Evolutionary conservation across 257 asterid species (phyloP), one percentile per base, ranked within the genome.

Genomic region (Gynochthodes officinalis): DNA sequence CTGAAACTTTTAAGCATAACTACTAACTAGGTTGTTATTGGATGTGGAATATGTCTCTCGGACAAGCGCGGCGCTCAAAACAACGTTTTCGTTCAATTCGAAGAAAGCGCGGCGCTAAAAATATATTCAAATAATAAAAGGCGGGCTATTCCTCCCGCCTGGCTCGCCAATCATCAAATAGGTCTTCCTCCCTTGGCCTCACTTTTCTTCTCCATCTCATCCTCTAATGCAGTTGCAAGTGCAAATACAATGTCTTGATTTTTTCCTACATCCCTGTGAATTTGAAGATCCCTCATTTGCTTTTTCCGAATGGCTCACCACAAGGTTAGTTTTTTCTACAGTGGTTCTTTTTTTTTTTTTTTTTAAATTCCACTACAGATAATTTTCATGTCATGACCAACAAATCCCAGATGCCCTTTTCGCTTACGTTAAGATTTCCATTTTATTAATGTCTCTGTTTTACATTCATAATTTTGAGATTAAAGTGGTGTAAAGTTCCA

Each of bases 71-170:
- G n/a, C n/a, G n/a, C n/a, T n/a, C n/a, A n/a, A n/a, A n/a, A n/a
- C 32, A 33, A 59, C 40, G 64, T 28, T 59, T 59, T 28, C 37
- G 64, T 58, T 27, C 66, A 30, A 23, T 63, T 43, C 42, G 30
- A 18, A 35, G 68, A 63, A 63, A 63, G 19, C 68, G 68, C 68
- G 71, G 73, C 50, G 21, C 49, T 3, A 50, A 35, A 52, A 69
- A 21, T 8, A 48, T 9, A 42, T 69, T 69, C 63, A 52, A 69
- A 69, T 52, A 49, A 69, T 21, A 32, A 69, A 69, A 50, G 63
- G 64, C 63, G 73, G 63, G 73, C 50, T 58, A n/a, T 49, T 16
- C 64, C 60, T 57, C 73, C 73, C 64, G 60, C 40, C 63, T 69
- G 27, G 12, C 42, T 27, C 63, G 64, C 23, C 53, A 30, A 15